Evolutionary conservation across 805 yeast genomes (phyloP), one percentile per base, ranked within the genome.

Genomic region (Lipomyces sp.): DNA sequence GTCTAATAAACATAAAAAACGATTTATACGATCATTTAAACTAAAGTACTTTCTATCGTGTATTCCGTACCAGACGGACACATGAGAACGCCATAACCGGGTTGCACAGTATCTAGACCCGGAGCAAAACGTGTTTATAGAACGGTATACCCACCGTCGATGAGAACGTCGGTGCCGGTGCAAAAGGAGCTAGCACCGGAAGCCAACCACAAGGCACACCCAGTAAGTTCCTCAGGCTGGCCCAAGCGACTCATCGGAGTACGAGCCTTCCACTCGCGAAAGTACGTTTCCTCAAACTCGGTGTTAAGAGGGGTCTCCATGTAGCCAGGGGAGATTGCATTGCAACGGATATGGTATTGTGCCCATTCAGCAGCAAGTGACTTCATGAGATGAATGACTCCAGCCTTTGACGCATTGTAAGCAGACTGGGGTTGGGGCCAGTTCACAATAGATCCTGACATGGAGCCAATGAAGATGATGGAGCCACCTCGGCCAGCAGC

Each of bases 281-380:
- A 80, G 64, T 80, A 72, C 39, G 86, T 82, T 42, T 29, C 61
- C 57, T 83, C 76, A 72, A 84, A 87, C 69, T 87, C 81, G 72
- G 85, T 83, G 76, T 87, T 87, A 77, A 87, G 83, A 33, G 90
- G 89, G 34, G 90, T 87, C 75, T 86, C 87, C 78, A 87, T 87
- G 80, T 87, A 87, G 42, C 90, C 90, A 24, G 90, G 90, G 50
- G 87, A 82, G 75, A 87, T 83, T 62, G 89, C 82, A 82, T 87
- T 87, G 73, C 87, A 88, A 72, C 90, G 82, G 73, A 86, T 86
- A 76, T 83, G 83, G 80, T 84, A 84, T 66, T 84, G 85, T 61
- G 90, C 90, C 90, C 90, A 87, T 78, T 87, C 90, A 67, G 87
- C 86, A 48, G 90, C 89, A 71, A 87, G 82, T n/a, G 89, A 85